A percentile compares a stretch with the other conserved stretches of the same genome.
These are phyloP conservation scores for Aciculosporium take DNA, from an alignment of 2,329 filamentous ascomycete species.

Conservation along the genomic window DNA sequence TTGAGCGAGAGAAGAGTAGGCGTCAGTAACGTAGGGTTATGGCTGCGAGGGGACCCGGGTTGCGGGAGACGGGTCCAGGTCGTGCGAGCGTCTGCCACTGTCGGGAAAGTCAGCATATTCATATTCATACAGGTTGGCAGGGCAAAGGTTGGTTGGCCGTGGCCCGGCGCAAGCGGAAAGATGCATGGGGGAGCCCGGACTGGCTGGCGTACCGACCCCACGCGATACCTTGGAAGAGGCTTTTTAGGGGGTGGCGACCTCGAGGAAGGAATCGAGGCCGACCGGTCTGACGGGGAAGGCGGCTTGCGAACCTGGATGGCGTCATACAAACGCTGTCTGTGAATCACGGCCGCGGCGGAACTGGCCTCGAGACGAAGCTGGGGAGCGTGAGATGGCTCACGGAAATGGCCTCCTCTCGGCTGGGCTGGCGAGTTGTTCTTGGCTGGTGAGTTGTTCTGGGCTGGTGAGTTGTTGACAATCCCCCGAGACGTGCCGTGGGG, in stretches of 20 bases:
- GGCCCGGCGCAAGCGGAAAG: conserved; percentile 3
- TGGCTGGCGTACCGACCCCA: not conserved
- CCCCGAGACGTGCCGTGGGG: not conserved
- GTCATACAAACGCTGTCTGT: not conserved
- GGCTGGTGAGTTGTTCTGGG: no score
- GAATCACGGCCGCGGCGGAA: not conserved
- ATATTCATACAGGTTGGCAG: not conserved
- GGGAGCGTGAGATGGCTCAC: not conserved
- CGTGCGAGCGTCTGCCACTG: not conserved
- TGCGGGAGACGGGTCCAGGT: not conserved
- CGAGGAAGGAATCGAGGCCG: not conserved
- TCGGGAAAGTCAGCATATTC: not conserved
- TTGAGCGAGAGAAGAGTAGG: no score
- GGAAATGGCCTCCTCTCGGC: not conserved
- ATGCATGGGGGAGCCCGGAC: conserved; percentile 1
- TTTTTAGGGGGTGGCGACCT: not conserved
- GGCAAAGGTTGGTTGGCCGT: not conserved
- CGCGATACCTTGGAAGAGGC: not conserved
- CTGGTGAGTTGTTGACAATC: not conserved
- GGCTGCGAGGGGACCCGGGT: not conserved
- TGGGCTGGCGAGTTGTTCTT: no score
- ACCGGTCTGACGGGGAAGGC: not conserved
- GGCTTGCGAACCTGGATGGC: not conserved
- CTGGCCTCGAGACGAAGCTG: not conserved
- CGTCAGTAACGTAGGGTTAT: no score